Percentiles rank a stretch among this genome's conserved stretches.
Conservation (phyloP, 1,139 yeast species). For the Kurtzmaniella natalensis region DNA sequence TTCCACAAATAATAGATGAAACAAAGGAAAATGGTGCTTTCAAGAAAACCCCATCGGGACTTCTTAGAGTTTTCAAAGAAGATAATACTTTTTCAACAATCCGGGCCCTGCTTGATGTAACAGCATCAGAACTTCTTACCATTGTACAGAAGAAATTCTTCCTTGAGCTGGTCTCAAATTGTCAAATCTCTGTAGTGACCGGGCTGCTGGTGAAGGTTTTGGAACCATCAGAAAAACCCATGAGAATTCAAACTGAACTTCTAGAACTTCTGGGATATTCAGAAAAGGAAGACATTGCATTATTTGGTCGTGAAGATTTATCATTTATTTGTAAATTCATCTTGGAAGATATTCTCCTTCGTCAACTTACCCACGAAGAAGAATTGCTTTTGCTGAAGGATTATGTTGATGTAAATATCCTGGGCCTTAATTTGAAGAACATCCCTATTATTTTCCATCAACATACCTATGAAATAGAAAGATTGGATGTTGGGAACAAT, state of each 20-base stretch:
- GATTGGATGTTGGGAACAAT: slow-evolving; percentile 80
- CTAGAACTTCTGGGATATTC: slow-evolving; percentile 77
- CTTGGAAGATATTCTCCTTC: slow-evolving; percentile 65
- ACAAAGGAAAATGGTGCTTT: slow-evolving; percentile 13
- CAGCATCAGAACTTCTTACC: slow-evolving; percentile 69
- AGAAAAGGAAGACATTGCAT: slow-evolving; percentile 68
- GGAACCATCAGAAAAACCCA: slow-evolving; percentile 70
- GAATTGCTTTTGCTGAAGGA: slow-evolving; percentile 61
- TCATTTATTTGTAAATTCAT: slow-evolving; percentile 83
- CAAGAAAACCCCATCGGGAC: slow-evolving; percentile 43
- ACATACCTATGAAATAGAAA: slow-evolving; percentile 76
- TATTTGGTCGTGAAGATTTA: slow-evolving; percentile 83
- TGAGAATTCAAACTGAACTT: slow-evolving; percentile 70
- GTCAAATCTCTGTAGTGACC: slow-evolving; percentile 72
- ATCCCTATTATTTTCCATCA: slow-evolving; percentile 82
- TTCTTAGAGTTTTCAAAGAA: slow-evolving; percentile 65
- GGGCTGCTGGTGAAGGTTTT: slow-evolving; percentile 78
- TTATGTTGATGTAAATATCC: slow-evolving; percentile 71
- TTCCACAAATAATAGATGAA: slow-evolving; percentile 22
- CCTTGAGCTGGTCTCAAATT: slow-evolving; percentile 63
- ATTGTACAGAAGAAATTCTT: slow-evolving; percentile 74
- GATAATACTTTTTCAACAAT: slow-evolving; percentile 83
- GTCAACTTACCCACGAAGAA: slow-evolving; percentile 64
- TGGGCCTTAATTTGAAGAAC: slow-evolving; percentile 72
- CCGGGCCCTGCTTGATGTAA: slow-evolving; percentile 68